A percentile compares a stretch with the other conserved stretches of the same genome.
These are phyloP conservation scores for Firmiana major DNA, from an alignment of 345 rosid species.

Conservation along the genomic window DNA sequence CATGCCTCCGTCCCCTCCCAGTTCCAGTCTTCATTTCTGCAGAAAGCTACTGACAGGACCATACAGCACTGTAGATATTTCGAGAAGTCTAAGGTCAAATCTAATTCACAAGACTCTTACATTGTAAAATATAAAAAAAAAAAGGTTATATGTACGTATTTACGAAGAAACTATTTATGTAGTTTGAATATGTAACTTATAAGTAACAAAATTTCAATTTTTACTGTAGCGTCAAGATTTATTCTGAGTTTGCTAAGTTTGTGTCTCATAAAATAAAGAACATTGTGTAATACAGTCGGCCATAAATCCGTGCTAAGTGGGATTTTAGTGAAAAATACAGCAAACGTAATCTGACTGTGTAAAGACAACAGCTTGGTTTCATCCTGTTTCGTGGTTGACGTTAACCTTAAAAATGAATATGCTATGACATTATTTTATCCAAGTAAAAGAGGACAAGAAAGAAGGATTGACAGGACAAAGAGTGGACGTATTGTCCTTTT, in stretches of 20 bases:
- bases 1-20: neutral
- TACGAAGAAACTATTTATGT: no score
- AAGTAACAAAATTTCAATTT: no score
- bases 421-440: neutral
- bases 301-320: neutral
- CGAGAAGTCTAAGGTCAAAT: neutral
- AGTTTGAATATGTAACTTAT: no score
- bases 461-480: slow-evolving; percentile 18
- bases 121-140: no score
- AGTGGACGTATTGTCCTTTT: slow-evolving; percentile 27
- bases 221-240: no score
- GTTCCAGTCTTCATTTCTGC: slow-evolving; percentile 3
- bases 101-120: no score
- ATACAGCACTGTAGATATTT: neutral
- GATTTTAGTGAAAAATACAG: neutral
- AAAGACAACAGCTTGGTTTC: neutral
- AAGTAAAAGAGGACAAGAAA: neutral
- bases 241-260: no score
- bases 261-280: no score
- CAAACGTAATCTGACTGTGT: neutral
- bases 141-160: no score
- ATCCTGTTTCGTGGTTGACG: neutral
- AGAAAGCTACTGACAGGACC: neutral
- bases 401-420: neutral
- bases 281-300: no score